Evolutionary conservation across 2,329 filamentous ascomycete species (phyloP), one percentile per base, ranked within the genome.

Genomic region (Claviceps sp.): DNA sequence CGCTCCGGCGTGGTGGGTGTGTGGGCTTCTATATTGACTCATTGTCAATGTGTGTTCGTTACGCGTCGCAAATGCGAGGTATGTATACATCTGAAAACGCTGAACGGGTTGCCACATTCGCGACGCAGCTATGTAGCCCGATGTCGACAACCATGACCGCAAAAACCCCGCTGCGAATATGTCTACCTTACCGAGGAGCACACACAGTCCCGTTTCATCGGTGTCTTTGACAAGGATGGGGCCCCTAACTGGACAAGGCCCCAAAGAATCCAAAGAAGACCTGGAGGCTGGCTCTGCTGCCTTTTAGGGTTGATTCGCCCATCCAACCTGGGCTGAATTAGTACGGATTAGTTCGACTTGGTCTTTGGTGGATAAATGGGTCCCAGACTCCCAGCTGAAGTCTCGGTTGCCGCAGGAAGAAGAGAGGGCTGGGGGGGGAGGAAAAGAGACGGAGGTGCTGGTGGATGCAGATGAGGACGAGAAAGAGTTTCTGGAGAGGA

Each of bases 121-220:
- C 34, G 30, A 46, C 34, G 11, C 30, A 18, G 48, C 45, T 38
- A 34, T 9, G 9, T 34, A 34, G 30, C 9, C 30, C 30, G 9
- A 34, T 34, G 41, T 47, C 48, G 26, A 37, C 48, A 22, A 38
- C 26, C 51, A 49, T 26, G 30, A 18, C 46, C 34, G 14, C 8
- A 30, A 20, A 45, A 43, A 44, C 52, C 48, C 30, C 30, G 30
- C 30, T 11, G 9, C 30, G 30, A 34, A 34, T 11, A 11, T 34
- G 6, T 41, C n/a, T 18, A n/a, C 8, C 7, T 40, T 41, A 8
- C 14, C n/a, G 2, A 7, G 16, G 6, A n/a, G 16, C n/a, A n/a
- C 14, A 18, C 16, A 18, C 51, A 52, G 43, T 53, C 48, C 48
- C 44, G 30, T 48, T 53, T 50, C 48, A 48, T 53, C 38, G 30